Conservation (phyloP, 176 grass and related monocot species). For the Oryza glumipatula region DNA sequence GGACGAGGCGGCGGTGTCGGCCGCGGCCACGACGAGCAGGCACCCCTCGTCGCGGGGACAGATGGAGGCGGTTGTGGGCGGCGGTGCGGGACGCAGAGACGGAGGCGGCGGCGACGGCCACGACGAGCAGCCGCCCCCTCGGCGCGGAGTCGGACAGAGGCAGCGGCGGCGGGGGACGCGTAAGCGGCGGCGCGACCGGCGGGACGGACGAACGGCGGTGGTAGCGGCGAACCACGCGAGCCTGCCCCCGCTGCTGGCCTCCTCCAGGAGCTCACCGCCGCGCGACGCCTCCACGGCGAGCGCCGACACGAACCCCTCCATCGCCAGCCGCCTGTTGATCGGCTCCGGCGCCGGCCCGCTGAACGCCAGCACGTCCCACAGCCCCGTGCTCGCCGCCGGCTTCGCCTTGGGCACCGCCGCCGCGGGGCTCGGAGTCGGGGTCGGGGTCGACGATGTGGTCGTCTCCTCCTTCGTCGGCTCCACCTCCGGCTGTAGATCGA, state of each 20-base stretch:
- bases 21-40: no score
- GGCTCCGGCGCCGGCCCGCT: conserved; percentile 66
- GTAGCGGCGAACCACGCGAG: conserved; percentile 52
- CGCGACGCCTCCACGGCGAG: conserved; percentile 57
- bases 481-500: neutral
- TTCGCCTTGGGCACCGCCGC: conserved; percentile 5
- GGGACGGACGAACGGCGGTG: neutral
- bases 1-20: no score
- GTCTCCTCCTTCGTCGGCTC: neutral
- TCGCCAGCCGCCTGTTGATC: conserved; percentile 57
- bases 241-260: conserved; percentile 51
- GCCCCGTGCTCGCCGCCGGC: conserved; percentile 12
- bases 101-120: no score
- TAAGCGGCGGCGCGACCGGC: no score
- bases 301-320: conserved; percentile 51
- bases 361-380: conserved; percentile 69
- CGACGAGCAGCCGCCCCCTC: no score
- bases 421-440: neutral
- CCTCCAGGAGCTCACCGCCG: conserved; percentile 42
- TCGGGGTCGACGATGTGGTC: neutral
- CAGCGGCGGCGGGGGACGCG: no score
- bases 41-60: no score
- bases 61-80: no score
- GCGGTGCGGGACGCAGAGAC: no score
- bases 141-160: no score